These are phyloP conservation scores for Aureobasidium sp. DNA, from an alignment of 2,329 filamentous ascomycete genomes.

Conservation along the genomic window DNA sequence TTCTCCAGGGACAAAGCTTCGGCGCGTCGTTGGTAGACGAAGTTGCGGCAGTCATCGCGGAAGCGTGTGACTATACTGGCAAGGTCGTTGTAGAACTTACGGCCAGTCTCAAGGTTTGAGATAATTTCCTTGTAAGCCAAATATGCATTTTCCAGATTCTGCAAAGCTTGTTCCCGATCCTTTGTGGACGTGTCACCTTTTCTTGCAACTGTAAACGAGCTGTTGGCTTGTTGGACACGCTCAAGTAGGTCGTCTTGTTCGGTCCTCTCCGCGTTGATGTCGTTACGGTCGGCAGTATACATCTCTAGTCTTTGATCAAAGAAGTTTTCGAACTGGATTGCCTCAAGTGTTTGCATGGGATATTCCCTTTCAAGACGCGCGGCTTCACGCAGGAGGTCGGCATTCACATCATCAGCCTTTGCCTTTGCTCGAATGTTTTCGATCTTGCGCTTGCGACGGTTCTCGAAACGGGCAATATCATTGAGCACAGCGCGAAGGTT, in stretches of 20 bases:
- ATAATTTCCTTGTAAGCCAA: constrained; percentile 96
- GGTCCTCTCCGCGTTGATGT: constrained; percentile 62
- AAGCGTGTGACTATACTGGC: constrained; percentile 81
- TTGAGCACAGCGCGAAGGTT: constrained; percentile 74
- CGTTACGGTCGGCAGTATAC: constrained; percentile 72
- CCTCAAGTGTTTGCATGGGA: constrained; percentile 74
- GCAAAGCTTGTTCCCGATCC: constrained; percentile 79
- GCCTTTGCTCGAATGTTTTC: constrained; percentile 73
- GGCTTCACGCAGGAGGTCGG: constrained; percentile 74
- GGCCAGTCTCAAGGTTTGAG: constrained; percentile 79
- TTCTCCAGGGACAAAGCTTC: constrained; percentile 74
- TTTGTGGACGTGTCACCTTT: constrained; percentile 58
- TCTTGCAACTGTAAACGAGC: constrained; percentile 67
- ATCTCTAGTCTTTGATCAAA: constrained; percentile 75
- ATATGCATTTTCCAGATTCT: constrained; percentile 84
- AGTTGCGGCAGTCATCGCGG: constrained; percentile 69
- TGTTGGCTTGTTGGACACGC: constrained; percentile 68
- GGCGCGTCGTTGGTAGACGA: constrained; percentile 71
- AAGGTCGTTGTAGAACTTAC: constrained; percentile 96
- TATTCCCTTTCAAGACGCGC: constrained; percentile 79
- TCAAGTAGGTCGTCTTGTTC: constrained; percentile 69
- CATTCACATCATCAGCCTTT: constrained; percentile 78
- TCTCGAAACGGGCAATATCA: constrained; percentile 78
- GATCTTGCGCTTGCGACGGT: constrained; percentile 68
- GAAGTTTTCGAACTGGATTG: constrained; percentile 85